Conservation (phyloP, 2,329 filamentous ascomycete genomes). For the Penicillium italicum region DNA sequence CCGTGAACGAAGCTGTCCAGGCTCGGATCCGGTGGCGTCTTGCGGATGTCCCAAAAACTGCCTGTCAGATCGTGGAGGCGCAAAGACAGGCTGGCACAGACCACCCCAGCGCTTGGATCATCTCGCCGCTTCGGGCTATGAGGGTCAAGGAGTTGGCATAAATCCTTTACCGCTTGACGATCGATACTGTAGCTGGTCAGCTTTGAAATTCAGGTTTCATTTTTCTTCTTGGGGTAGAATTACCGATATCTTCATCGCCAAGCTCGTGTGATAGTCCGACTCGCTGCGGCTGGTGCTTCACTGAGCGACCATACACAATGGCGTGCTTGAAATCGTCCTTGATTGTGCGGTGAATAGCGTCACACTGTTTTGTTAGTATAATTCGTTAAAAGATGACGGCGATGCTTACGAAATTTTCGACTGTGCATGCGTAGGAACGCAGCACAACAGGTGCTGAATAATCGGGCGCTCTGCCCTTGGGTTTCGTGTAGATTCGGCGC, state of each 20-base stretch:
- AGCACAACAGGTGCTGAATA: constrained; percentile 90
- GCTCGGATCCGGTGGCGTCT: constrained; percentile 23
- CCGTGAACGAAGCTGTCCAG: constrained; percentile 21
- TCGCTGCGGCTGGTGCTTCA: constrained; percentile 97
- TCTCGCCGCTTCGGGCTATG: constrained; percentile 28
- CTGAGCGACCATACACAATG: constrained; percentile 94
- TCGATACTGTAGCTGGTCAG: constrained; percentile 52
- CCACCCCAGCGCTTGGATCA: constrained; percentile 23
- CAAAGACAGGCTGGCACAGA: constrained; percentile 16
- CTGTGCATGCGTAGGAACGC: constrained; percentile 73
- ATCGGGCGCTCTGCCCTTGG: constrained; percentile 90
- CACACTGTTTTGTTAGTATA: constrained; percentile 62
- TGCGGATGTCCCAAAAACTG: constrained; percentile 27
- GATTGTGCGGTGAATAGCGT: constrained; percentile 94
- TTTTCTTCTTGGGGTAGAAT: constrained; percentile 35
- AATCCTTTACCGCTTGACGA: constrained; percentile 62
- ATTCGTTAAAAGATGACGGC: not conserved
- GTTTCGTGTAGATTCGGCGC: constrained; percentile 93
- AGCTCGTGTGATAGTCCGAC: constrained; percentile 89
- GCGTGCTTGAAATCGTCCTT: constrained; percentile 93
- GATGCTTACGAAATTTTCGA: constrained; percentile 89
- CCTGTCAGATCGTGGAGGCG: constrained; percentile 24
- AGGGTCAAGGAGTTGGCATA: constrained; percentile 19
- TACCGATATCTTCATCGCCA: constrained; percentile 95
- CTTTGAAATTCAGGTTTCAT: constrained; percentile 3